Conservation (phyloP, 305 asterid species). For the Fraxinus albicans region DNA sequence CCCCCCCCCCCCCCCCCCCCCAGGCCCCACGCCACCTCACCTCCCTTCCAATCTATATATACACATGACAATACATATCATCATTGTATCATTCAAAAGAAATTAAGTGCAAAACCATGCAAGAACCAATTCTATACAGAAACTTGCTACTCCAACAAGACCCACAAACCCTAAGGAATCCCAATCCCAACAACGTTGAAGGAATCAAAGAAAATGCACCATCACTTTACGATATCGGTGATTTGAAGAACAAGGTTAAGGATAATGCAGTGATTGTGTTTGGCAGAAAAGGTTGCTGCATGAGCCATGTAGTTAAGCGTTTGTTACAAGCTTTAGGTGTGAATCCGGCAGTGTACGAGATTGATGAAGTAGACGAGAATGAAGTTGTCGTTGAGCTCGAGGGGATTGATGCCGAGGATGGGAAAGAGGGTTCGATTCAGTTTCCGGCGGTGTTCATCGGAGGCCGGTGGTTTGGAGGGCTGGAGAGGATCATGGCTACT, state of each 20-base stretch:
- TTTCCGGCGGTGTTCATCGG: conserved; percentile 36
- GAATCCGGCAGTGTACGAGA: conserved; percentile 29
- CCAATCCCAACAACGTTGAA: not conserved
- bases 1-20: not conserved
- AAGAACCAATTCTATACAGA: conserved; percentile 32
- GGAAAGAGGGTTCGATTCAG: conserved; percentile 18
- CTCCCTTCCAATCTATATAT: not conserved
- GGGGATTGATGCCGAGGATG: not conserved
- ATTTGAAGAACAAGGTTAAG: conserved; percentile 20
- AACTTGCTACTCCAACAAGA: conserved; percentile 5
- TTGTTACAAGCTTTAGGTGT: conserved; percentile 31
- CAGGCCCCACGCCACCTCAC: not conserved
- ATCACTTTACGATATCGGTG: not conserved
- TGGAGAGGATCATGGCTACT: conserved; percentile 34
- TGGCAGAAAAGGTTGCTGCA: conserved; percentile 28
- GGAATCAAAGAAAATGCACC: not conserved
- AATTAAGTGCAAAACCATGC: conserved; percentile 23
- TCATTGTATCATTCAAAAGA: not conserved
- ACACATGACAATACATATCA: not conserved
- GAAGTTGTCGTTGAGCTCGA: conserved; percentile 24
- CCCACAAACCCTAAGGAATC: not conserved
- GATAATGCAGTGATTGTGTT: conserved; percentile 29
- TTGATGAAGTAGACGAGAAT: conserved; percentile 24
- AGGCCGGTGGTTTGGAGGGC: conserved; percentile 31
- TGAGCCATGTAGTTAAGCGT: conserved; percentile 35